Evolutionary conservation across 192 early-diverging fungal species (phyloP).

Genomic region (Entomortierella lignicola): DNA sequence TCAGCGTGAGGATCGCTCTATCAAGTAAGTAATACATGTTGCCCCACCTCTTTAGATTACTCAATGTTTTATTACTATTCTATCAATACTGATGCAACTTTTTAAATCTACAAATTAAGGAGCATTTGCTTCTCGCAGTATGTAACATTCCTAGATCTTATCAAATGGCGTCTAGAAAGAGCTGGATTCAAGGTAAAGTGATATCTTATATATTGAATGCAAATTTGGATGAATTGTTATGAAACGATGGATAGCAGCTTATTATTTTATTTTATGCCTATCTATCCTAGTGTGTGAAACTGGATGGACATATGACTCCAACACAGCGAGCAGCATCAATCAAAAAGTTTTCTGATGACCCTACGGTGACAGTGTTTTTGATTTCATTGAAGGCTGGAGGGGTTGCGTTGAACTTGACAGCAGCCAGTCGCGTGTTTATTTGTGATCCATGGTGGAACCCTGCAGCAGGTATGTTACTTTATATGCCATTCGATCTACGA

Average conservation of each 20-base stretch:
- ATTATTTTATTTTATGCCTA: neutral
- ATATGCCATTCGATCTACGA: neutral
- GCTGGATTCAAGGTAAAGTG: conserved; percentile 78
- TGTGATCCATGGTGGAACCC: conserved; percentile 75
- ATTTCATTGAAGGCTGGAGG: conserved; percentile 93
- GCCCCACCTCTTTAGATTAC: no score
- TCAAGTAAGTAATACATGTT: conserved; percentile 68
- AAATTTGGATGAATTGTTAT: no score
- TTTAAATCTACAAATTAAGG: no score
- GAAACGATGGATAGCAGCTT: neutral
- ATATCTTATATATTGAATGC: no score
- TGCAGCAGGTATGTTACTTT: conserved; percentile 29
- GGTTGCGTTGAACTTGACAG: conserved; percentile 92
- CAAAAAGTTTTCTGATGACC: conserved; percentile 77
- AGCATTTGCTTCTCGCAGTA: conserved; percentile 72
- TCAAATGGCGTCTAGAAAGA: conserved; percentile 90
- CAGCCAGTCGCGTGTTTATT: conserved; percentile 86
- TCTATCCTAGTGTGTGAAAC: conserved; percentile 72
- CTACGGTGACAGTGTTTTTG: conserved; percentile 88
- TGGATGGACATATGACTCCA: conserved; percentile 93
- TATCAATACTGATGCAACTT: no score
- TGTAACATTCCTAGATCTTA: conserved; percentile 89
- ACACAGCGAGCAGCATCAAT: conserved; percentile 78
- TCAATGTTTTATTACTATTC: no score
- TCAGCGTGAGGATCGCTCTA: conserved; percentile 75